Evolutionary conservation across 1,139 yeast species (phyloP).

Genomic region (Yamadazyma conglobata): DNA sequence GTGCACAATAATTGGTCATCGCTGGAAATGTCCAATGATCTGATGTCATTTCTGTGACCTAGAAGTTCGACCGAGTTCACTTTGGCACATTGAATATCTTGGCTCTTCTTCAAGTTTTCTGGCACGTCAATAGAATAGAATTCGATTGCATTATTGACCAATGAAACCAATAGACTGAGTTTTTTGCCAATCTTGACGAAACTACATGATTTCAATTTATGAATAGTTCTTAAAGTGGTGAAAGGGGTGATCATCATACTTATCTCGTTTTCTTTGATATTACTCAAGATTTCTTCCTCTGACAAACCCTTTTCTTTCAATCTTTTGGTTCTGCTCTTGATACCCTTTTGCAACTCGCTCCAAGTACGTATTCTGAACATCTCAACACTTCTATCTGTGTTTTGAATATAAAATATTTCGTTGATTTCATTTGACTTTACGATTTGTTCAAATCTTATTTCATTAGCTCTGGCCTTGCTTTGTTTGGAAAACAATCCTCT

Average conservation of each 20-base stretch:
- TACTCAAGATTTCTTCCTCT: constrained; percentile 57
- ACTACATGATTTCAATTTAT: constrained; percentile 54
- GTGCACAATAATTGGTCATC: constrained; percentile 82
- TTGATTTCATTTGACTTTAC: constrained; percentile 37
- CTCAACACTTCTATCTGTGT: constrained; percentile 80
- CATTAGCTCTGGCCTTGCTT: constrained; percentile 71
- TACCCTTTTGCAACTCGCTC: constrained; percentile 79
- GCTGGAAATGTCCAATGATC: constrained; percentile 82
- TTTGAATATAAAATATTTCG: constrained; percentile 65
- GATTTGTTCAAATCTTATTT: constrained; percentile 48
- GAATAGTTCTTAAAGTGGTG: constrained; percentile 53
- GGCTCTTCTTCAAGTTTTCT: constrained; percentile 39
- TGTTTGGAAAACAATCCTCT: constrained; percentile 72
- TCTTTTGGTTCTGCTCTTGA: constrained; percentile 76
- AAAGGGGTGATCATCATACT: constrained; percentile 62
- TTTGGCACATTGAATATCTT: constrained; percentile 38
- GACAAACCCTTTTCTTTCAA: constrained; percentile 62
- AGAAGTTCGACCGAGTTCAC: constrained; percentile 61
- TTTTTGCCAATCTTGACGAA: constrained; percentile 47
- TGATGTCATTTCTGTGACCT: constrained; percentile 88
- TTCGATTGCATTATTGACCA: constrained; percentile 74
- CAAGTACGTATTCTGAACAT: constrained; percentile 70
- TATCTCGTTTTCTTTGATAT: constrained; percentile 53
- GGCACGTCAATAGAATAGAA: constrained; percentile 57
- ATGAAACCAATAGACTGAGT: constrained; percentile 59